Evolutionary conservation across 2,329 filamentous ascomycete species (phyloP).

Genomic region (Sclerotinia borealis): DNA sequence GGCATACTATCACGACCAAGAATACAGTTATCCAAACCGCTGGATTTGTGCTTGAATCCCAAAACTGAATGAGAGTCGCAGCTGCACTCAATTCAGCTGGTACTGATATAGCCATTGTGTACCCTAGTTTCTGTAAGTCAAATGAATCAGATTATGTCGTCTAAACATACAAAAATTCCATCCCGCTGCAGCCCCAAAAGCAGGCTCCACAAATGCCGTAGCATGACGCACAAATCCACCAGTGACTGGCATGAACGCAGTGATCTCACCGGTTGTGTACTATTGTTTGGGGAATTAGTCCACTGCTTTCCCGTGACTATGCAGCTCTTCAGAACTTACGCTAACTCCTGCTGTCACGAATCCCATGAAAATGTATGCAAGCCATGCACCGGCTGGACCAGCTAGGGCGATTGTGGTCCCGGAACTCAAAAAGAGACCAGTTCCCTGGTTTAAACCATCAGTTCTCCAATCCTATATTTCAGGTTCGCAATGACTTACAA

Average conservation of each 20-base stretch:
- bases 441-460: conserved; percentile 32
- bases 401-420: conserved; percentile 41
- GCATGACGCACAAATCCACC: conserved; percentile 35
- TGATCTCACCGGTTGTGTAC: conserved; percentile 11
- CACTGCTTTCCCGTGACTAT: background rate
- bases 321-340: conserved; percentile 23
- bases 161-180: conserved; percentile 25
- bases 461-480: background rate
- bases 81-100: conserved; percentile 55
- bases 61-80: conserved; percentile 57
- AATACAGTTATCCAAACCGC: conserved; percentile 38
- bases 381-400: conserved; percentile 42
- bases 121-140: conserved; percentile 38
- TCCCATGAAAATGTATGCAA: conserved; percentile 40
- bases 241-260: conserved; percentile 43
- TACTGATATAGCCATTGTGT: conserved; percentile 42
- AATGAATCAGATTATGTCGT: conserved; percentile 18
- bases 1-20: conserved; percentile 34
- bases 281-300: background rate
- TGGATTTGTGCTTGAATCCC: conserved; percentile 52
- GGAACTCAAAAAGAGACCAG: conserved; percentile 48
- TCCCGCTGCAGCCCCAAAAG: conserved; percentile 32
- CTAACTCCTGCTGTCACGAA: conserved; percentile 45
- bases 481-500: conserved; percentile 49
- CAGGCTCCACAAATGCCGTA: conserved; percentile 35